Percentiles rank a stretch among this genome's conserved stretches.
These are phyloP conservation scores for Arthromyces matolae DNA, from an alignment of 768 basidiomycete genomes.

Conservation along the genomic window DNA sequence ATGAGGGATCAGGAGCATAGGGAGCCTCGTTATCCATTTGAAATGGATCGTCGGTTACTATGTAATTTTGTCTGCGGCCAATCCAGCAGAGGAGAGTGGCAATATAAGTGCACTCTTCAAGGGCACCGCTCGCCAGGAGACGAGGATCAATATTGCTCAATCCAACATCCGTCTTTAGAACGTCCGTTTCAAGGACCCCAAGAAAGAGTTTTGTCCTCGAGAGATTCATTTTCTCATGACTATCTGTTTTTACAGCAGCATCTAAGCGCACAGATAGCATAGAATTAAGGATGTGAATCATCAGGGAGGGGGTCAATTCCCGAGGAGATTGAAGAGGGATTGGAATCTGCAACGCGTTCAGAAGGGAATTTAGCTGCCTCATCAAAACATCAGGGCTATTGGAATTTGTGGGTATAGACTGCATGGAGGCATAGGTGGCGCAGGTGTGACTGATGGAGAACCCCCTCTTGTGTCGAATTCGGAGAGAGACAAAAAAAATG, in stretches of 20 bases:
- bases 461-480: too few relatives aligned
- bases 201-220: constrained; percentile 73
- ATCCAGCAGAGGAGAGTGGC: constrained; percentile 71
- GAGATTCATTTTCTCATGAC: constrained; percentile 38
- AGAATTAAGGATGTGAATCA: constrained; percentile 67
- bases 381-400: constrained; percentile 3
- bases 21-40: constrained; percentile 4
- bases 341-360: constrained; percentile 14
- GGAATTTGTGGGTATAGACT: constrained; percentile 1
- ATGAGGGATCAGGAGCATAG: constrained; percentile 8
- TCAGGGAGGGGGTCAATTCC: constrained; percentile 69
- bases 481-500: too few relatives aligned
- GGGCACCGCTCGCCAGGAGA: constrained; percentile 57
- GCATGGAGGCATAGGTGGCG: constrained; percentile 19
- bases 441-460: constrained; percentile 6
- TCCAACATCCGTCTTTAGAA: constrained; percentile 59
- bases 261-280: constrained; percentile 54
- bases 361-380: constrained; percentile 15
- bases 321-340: constrained; percentile 41
- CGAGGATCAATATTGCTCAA: constrained; percentile 64
- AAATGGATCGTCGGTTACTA: constrained; percentile 13
- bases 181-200: constrained; percentile 66
- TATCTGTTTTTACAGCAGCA: constrained; percentile 8
- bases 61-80: constrained; percentile 40
- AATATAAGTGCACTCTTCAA: constrained; percentile 64